Conservation (phyloP, 208 protist genomes). For the Tritrichomonas foetus region DNA sequence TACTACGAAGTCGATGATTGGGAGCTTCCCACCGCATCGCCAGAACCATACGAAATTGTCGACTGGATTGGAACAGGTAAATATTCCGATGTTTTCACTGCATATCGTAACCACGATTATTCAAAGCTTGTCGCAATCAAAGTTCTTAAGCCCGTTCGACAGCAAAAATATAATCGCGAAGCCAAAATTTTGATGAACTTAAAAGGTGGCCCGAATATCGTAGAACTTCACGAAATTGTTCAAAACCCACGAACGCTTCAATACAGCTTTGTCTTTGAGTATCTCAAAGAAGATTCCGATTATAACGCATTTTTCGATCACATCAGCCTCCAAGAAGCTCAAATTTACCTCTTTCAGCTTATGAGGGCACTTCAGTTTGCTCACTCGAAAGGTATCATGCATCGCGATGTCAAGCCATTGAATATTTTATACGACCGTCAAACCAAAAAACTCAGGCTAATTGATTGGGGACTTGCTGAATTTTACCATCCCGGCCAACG, state of each 20-base stretch:
- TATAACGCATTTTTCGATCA: neutral
- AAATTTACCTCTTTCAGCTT: neutral
- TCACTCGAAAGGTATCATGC: slow-evolving; percentile 84
- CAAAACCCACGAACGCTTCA: neutral
- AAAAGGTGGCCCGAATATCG: slow-evolving; percentile 10
- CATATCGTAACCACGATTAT: neutral
- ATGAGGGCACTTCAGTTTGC: slow-evolving; percentile 22
- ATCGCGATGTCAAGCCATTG: slow-evolving; percentile 97
- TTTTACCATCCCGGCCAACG: slow-evolving; percentile 91
- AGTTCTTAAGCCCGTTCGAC: slow-evolving; percentile 12
- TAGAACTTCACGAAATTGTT: neutral
- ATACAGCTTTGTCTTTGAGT: slow-evolving; percentile 37
- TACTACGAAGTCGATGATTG: slow-evolving; percentile 10
- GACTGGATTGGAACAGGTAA: slow-evolving; percentile 7
- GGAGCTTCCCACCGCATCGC: neutral
- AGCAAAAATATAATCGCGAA: slow-evolving; percentile 35
- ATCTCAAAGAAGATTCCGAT: neutral
- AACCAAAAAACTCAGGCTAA: slow-evolving; percentile 78
- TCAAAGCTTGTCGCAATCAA: neutral
- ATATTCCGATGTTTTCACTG: slow-evolving; percentile 34
- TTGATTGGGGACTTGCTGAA: slow-evolving; percentile 88
- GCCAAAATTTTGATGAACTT: slow-evolving; percentile 33
- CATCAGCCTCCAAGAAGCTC: neutral
- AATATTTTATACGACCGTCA: slow-evolving; percentile 98
- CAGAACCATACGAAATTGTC: neutral